Evolutionary conservation across 805 yeast species (phyloP).

Genomic region (Ogataea haglerorum): DNA sequence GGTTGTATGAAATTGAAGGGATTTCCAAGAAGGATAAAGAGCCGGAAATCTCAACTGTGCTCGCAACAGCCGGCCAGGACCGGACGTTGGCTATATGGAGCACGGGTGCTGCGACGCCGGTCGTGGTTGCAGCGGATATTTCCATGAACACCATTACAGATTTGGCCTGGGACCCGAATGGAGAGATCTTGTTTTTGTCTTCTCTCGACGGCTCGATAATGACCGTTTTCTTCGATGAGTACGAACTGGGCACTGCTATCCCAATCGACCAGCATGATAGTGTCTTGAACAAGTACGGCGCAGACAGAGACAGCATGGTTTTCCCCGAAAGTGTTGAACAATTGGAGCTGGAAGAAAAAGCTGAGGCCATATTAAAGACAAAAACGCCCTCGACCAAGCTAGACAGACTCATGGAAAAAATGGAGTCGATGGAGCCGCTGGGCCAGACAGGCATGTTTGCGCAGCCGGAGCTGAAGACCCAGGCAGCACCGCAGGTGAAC

Average conservation of each 20-base stretch:
- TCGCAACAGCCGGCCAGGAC: constrained; percentile 98
- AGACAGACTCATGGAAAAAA: constrained; percentile 37
- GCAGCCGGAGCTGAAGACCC: not conserved
- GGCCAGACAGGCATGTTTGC: constrained; percentile 20
- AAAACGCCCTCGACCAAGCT: constrained; percentile 30
- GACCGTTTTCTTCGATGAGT: constrained; percentile 56
- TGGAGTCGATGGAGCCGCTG: constrained; percentile 9
- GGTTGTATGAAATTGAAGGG: constrained; percentile 44
- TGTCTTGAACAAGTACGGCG: constrained; percentile 80
- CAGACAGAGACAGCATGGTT: constrained; percentile 75
- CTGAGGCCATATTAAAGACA: constrained; percentile 29
- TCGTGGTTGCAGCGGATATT: constrained; percentile 75
- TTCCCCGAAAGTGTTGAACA: constrained; percentile 88
- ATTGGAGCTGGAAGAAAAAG: constrained; percentile 64
- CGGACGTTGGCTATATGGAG: constrained; percentile 86
- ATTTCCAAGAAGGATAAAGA: constrained; percentile 17
- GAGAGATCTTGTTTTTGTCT: constrained; percentile 65
- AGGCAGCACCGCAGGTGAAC: constrained; percentile 20
- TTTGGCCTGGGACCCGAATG: constrained; percentile 84
- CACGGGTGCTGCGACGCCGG: constrained; percentile 70
- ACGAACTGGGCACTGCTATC: constrained; percentile 58
- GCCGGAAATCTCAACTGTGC: constrained; percentile 51
- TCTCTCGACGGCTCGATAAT: constrained; percentile 85
- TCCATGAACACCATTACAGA: constrained; percentile 81
- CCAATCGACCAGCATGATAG: constrained; percentile 65